These are phyloP conservation scores for Raddia distichophylla DNA, from an alignment of 176 grass and related monocot genomes.

Conservation along the genomic window DNA sequence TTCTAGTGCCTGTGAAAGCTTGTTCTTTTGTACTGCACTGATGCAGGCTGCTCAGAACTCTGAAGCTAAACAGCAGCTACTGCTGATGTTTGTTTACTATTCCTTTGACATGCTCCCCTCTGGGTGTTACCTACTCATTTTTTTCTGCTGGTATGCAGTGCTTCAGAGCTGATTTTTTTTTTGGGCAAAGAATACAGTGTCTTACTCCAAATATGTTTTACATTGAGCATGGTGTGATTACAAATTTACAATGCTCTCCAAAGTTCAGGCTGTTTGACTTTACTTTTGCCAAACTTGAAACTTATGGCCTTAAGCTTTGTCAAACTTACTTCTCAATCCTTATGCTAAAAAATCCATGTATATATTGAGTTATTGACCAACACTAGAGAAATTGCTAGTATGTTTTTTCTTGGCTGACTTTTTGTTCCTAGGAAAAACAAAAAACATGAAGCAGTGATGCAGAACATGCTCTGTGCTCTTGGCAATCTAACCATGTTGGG, in stretches of 20 bases:
- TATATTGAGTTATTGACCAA: neutral
- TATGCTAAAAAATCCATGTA: neutral
- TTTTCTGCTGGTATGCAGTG: slow-evolving; percentile 23
- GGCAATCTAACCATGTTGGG: slow-evolving; percentile 45
- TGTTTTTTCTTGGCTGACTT: neutral
- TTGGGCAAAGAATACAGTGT: neutral
- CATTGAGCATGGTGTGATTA: neutral
- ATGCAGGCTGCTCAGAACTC: slow-evolving; percentile 41
- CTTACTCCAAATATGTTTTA: neutral
- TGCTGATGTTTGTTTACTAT: slow-evolving; percentile 56
- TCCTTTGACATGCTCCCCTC: slow-evolving; percentile 43
- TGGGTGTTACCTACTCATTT: slow-evolving; percentile 39
- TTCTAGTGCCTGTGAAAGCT: slow-evolving; percentile 55
- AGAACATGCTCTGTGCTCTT: slow-evolving; percentile 47
- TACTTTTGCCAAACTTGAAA: neutral
- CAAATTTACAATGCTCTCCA: neutral
- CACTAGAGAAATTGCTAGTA: neutral
- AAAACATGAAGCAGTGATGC: slow-evolving; percentile 30
- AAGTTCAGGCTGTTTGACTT: neutral
- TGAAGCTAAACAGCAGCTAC: slow-evolving; percentile 45
- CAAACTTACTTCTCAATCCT: neutral
- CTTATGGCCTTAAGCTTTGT: neutral
- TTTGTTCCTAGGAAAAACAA: neutral
- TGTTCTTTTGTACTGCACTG: slow-evolving; percentile 53
- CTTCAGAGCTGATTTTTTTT: slow-evolving; percentile 2